Percentiles rank a stretch among this genome's conserved stretches.
Conservation (phyloP, 108 stramenopile genomes). For the Nannochloropsis oceanica region DNA sequence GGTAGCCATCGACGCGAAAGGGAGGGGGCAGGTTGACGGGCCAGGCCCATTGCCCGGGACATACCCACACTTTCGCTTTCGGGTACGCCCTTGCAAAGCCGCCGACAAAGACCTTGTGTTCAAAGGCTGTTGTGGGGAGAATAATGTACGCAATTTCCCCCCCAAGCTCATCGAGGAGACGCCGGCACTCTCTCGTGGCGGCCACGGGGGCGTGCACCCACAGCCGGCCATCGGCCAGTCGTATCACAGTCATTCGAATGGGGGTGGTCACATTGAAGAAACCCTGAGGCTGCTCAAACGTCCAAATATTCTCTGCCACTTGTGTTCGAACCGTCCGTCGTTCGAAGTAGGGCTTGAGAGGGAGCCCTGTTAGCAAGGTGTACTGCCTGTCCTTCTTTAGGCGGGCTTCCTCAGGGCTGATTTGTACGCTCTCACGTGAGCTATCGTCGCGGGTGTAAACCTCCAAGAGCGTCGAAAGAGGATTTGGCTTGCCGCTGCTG, state of each 20-base stretch:
- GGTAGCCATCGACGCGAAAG: conserved; percentile 16
- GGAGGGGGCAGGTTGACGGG: conserved; percentile 17
- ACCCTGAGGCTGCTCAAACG: neutral
- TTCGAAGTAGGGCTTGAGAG: conserved; percentile 18
- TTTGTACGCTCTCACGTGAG: neutral
- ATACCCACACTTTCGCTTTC: conserved; percentile 9
- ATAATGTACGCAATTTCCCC: conserved; percentile 17
- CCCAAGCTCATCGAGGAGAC: conserved; percentile 13
- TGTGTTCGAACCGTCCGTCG: neutral
- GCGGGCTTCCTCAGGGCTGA: neutral
- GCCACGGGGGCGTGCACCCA: conserved; percentile 35
- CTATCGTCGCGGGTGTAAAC: neutral
- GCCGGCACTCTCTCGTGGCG: conserved; percentile 11
- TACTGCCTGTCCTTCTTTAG: conserved; percentile 14
- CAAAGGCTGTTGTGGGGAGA: conserved; percentile 24
- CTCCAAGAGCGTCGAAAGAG: neutral
- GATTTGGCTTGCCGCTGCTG: neutral
- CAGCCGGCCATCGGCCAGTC: conserved; percentile 11
- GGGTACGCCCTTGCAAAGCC: conserved; percentile 14
- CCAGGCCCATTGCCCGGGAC: conserved; percentile 25
- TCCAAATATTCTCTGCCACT: neutral
- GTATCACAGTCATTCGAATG: conserved; percentile 24
- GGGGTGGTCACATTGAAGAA: conserved; percentile 26
- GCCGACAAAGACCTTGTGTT: conserved; percentile 29
- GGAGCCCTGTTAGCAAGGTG: conserved; percentile 19